phyloP scores from a whole-genome alignment of 495 filamentous ascomycete genomes.

The Bathelium albidoporum region DNA sequence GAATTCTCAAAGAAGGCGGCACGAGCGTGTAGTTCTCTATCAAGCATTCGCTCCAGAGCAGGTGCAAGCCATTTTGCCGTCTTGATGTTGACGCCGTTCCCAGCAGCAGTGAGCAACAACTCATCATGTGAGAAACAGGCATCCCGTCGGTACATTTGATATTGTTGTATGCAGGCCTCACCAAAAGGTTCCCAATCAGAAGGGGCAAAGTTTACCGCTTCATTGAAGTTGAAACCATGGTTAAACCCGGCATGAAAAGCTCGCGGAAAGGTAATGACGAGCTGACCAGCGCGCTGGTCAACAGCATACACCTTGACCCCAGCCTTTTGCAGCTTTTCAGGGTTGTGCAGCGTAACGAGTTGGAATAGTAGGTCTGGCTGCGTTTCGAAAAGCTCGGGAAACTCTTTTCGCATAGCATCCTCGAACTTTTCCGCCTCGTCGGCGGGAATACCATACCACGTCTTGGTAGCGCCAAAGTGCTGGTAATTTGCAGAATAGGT shows the following conservation, averaged over 20 bases:
- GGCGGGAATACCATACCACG: conserved; percentile 96
- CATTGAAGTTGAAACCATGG: conserved; percentile 88
- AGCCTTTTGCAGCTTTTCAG: conserved; percentile 88
- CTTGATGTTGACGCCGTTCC: conserved; percentile 70
- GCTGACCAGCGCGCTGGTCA: conserved; percentile 88
- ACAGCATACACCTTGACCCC: conserved; percentile 88
- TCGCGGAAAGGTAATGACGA: conserved; percentile 66
- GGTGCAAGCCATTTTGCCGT: conserved; percentile 92
- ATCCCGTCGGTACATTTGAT: conserved; percentile 80
- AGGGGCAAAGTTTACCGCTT: conserved; percentile 97
- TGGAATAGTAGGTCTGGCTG: conserved; percentile 97
- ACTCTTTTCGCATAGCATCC: conserved; percentile 84
- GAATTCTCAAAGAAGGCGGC: conserved; percentile 42
- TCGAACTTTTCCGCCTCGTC: conserved; percentile 92
- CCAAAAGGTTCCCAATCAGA: conserved; percentile 95
- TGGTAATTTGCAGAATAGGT: conserved; percentile 98
- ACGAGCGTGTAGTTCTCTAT: conserved; percentile 60
- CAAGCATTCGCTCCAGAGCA: conserved; percentile 65
- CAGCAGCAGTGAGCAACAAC: conserved; percentile 77
- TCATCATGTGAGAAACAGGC: conserved; percentile 98
- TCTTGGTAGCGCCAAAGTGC: conserved; percentile 97
- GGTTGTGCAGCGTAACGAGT: conserved; percentile 85
- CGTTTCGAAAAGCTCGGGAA: conserved; percentile 92
- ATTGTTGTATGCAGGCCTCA: conserved; percentile 70
- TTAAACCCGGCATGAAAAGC: conserved; percentile 45